Conservation (phyloP, 208 protist genomes). For the Leishmania turanica region DNA sequence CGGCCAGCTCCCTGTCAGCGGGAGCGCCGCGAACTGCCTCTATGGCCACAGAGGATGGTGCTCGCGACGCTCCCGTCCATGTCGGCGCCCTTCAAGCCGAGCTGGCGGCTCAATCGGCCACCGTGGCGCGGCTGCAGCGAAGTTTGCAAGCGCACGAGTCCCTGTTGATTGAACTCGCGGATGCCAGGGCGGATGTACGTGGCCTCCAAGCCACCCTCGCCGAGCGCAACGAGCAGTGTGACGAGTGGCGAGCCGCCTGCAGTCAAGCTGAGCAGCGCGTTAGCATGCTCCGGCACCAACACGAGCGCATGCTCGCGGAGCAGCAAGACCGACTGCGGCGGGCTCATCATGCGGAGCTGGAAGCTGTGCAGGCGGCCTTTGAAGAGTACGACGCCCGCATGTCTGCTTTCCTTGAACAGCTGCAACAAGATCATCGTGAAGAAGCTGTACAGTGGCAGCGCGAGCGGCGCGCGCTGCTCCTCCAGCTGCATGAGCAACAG, state of each 20-base stretch:
- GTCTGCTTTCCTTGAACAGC: slow-evolving; percentile 39
- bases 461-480: slow-evolving; percentile 36
- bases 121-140: slow-evolving; percentile 20
- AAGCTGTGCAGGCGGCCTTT: slow-evolving; percentile 48
- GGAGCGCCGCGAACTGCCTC: background rate
- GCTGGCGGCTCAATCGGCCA: slow-evolving; percentile 13
- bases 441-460: slow-evolving; percentile 42
- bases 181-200: slow-evolving; percentile 12
- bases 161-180: slow-evolving; percentile 21
- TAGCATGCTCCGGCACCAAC: slow-evolving; percentile 1
- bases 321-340: slow-evolving; percentile 39
- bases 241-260: slow-evolving; percentile 13
- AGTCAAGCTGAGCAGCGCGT: slow-evolving; percentile 14
- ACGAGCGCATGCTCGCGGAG: slow-evolving; percentile 31
- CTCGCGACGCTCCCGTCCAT: background rate
- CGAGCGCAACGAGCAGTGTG: slow-evolving; percentile 23
- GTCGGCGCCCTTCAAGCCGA: slow-evolving; percentile 10
- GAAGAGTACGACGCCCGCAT: slow-evolving; percentile 53
- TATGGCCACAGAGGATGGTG: background rate
- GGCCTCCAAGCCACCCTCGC: background rate
- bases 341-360: slow-evolving; percentile 40
- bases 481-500: slow-evolving; percentile 30
- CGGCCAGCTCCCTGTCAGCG: background rate
- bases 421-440: slow-evolving; percentile 36
- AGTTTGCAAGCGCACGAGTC: slow-evolving; percentile 24